Conservation (phyloP, 106 monocot genomes). For the Cymbidium sinense region DNA sequence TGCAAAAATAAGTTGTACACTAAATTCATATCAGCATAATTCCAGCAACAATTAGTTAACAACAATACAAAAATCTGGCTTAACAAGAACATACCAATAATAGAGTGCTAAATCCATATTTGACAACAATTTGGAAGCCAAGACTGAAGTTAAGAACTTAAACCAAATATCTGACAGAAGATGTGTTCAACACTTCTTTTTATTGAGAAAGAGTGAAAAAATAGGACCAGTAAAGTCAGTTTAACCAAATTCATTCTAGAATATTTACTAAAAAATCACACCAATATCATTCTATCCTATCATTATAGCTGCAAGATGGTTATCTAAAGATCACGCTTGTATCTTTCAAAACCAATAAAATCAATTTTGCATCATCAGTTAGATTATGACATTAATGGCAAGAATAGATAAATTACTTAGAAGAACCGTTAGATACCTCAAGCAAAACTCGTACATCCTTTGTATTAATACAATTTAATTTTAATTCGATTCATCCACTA, state of each 20-base stretch:
- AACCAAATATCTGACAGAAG: background rate
- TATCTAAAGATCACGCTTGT: background rate
- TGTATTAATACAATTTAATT: background rate
- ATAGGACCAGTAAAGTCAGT: background rate
- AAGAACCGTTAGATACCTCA: background rate
- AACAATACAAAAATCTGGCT: background rate
- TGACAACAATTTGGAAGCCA: background rate
- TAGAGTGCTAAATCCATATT: background rate
- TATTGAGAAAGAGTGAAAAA: background rate
- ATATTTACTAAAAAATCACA: background rate
- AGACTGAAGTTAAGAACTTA: background rate
- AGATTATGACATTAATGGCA: background rate
- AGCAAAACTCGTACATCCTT: background rate
- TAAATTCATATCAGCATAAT: background rate
- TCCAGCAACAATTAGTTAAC: background rate
- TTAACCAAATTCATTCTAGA: background rate
- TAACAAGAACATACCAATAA: background rate
- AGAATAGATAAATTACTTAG: background rate
- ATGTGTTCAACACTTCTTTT: background rate
- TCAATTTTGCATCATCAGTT: background rate
- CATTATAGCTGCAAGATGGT: background rate
- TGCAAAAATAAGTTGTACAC: background rate
- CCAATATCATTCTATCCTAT: background rate
- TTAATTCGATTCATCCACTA: background rate
- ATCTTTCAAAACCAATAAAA: background rate